Conservation (phyloP, 2,329 filamentous ascomycete genomes). For the Biscogniauxia marginata region DNA sequence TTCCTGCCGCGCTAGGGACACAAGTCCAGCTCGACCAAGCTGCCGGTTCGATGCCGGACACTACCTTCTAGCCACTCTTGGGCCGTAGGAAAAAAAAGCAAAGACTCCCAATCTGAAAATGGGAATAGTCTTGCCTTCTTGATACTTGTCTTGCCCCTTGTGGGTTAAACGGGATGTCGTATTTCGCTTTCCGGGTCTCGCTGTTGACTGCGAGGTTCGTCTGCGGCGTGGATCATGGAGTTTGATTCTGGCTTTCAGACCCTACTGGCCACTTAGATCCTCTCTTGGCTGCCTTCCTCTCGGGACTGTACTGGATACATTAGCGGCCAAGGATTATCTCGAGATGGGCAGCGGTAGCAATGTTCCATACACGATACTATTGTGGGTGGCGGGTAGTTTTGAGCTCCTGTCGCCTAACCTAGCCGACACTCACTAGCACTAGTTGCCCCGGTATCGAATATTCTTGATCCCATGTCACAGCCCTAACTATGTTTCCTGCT, state of each 20-base stretch:
- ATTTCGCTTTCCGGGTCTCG: neutral
- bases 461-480: conserved; percentile 6
- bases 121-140: neutral
- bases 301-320: neutral
- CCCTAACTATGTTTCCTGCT: conserved; percentile 5
- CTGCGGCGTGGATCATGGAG: neutral
- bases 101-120: neutral
- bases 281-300: neutral
- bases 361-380: conserved; percentile 3
- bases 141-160: neutral
- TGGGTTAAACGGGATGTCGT: neutral
- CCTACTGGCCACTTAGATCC: neutral
- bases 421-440: conserved; percentile 2
- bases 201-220: neutral
- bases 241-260: neutral
- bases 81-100: neutral
- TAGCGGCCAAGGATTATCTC: conserved; percentile 6
- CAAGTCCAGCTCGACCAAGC: neutral
- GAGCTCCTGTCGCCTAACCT: neutral
- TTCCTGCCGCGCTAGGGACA: neutral
- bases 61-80: neutral
- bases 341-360: conserved; percentile 1
- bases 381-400: neutral
- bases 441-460: conserved; percentile 7
- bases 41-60: neutral